Evolutionary conservation across 352 stramenopile genomes (phyloP).

Genomic region (Poterioochromonas sp.): DNA sequence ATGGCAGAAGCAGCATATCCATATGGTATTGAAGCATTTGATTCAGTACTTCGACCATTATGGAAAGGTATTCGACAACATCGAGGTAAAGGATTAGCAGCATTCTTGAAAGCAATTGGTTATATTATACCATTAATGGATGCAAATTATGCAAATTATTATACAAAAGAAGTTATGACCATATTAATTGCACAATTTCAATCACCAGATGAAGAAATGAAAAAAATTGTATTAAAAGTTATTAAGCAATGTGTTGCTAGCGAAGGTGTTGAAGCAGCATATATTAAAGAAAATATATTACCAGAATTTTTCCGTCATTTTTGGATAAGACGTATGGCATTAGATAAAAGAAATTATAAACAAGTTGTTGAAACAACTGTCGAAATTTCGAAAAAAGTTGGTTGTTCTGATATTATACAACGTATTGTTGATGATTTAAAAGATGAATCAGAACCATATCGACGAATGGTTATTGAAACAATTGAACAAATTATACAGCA

Average conservation of each 20-base stretch:
- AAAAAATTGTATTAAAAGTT: slow-evolving; percentile 92
- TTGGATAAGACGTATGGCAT: slow-evolving; percentile 95
- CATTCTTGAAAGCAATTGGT: slow-evolving; percentile 97
- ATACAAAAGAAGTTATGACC: slow-evolving; percentile 96
- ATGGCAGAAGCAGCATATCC: slow-evolving; percentile 93
- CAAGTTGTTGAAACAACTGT: slow-evolving; percentile 97
- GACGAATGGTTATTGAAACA: slow-evolving; percentile 98
- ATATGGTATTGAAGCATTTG: slow-evolving; percentile 99
- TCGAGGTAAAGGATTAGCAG: slow-evolving; percentile 90
- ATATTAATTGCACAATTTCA: slow-evolving; percentile 98
- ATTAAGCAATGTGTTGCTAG: slow-evolving; percentile 94
- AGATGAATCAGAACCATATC: slow-evolving; percentile 96
- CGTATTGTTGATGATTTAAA: slow-evolving; percentile 97
- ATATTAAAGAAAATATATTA: slow-evolving; percentile 94
- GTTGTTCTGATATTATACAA: slow-evolving; percentile 91
- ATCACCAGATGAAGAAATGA: slow-evolving; percentile 98
- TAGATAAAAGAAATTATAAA: slow-evolving; percentile 94
- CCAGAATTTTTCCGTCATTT: slow-evolving; percentile 98
- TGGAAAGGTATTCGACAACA: slow-evolving; percentile 95
- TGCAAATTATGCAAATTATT: slow-evolving; percentile 97
- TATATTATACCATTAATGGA: slow-evolving; percentile 99
- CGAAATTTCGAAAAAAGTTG: slow-evolving; percentile 95
- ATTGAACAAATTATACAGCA: slow-evolving; percentile 94
- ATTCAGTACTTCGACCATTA: slow-evolving; percentile 89
- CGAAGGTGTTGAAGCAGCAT: slow-evolving; percentile 92